Conservation (phyloP, 371 early-diverging fungal genomes). For the Actinomucor elegans region DNA sequence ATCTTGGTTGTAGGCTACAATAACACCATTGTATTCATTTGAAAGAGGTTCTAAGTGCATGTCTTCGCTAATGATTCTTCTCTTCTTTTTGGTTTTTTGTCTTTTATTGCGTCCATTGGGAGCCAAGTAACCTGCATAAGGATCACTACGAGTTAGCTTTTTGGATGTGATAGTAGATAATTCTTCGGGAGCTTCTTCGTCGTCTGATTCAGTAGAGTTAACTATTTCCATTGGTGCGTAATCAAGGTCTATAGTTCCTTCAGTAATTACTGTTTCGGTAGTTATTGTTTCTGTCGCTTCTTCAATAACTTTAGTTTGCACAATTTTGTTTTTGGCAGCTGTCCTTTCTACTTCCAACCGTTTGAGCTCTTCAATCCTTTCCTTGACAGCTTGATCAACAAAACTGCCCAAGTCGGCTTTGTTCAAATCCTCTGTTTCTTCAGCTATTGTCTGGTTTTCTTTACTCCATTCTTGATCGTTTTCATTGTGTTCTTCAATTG, state of each 20-base stretch:
- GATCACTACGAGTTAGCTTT: not conserved
- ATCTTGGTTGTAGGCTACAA: conserved; percentile 28
- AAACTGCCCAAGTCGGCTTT: not conserved
- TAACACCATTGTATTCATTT: conserved; percentile 25
- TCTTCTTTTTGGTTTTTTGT: conserved; percentile 3
- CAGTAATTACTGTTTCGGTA: not conserved
- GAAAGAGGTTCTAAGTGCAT: too few species aligned
- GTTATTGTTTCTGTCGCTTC: not conserved
- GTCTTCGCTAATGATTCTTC: not conserved
- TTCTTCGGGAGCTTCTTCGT: conserved; percentile 2
- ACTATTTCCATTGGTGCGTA: not conserved
- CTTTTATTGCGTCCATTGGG: conserved; percentile 1
- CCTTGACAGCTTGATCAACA: not conserved
- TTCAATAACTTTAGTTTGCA: too few species aligned
- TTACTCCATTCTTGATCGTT: too few species aligned
- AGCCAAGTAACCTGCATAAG: conserved; percentile 12
- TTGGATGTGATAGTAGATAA: not conserved
- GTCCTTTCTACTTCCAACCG: not conserved
- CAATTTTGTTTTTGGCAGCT: not conserved
- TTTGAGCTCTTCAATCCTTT: not conserved
- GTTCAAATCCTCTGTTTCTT: not conserved
- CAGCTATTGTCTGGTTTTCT: not conserved
- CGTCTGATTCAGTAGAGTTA: not conserved
- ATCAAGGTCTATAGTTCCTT: not conserved
- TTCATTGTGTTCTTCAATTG: too few species aligned